A percentile compares a stretch with the other conserved stretches of the same genome.
These are phyloP conservation scores for Fusarium abutilonis DNA, from an alignment of 2,329 filamentous ascomycete species.

Conservation along the genomic window DNA sequence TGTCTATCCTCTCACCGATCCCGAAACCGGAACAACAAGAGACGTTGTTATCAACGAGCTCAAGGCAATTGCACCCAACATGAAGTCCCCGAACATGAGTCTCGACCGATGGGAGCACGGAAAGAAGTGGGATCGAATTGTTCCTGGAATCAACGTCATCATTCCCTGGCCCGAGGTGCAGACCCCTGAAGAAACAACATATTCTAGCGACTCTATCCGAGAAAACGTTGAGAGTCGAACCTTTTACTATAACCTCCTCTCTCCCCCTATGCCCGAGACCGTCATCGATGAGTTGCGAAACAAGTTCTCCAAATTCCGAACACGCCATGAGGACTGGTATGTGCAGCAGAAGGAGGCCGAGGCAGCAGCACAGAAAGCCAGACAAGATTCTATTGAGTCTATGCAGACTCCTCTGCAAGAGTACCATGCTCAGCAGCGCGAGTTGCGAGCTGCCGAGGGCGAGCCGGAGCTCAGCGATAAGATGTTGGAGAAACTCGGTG, in stretches of 20 bases:
- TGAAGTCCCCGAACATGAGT: slow-evolving; percentile 56
- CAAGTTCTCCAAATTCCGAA: slow-evolving; percentile 83
- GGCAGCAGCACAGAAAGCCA: slow-evolving; percentile 57
- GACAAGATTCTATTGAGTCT: slow-evolving; percentile 44
- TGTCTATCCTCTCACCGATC: slow-evolving; percentile 78
- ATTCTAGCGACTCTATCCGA: slow-evolving; percentile 76
- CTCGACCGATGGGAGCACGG: slow-evolving; percentile 54
- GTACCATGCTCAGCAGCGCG: slow-evolving; percentile 65
- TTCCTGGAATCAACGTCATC: slow-evolving; percentile 75
- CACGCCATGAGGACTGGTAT: slow-evolving; percentile 80
- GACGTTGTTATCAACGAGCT: slow-evolving; percentile 84
- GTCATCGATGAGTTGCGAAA: slow-evolving; percentile 88
- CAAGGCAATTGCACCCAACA: slow-evolving; percentile 61
- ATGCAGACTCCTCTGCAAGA: slow-evolving; percentile 69
- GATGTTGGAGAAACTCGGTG: slow-evolving; percentile 70
- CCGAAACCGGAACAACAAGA: slow-evolving; percentile 68
- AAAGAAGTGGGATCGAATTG: slow-evolving; percentile 63
- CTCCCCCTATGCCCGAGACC: slow-evolving; percentile 79
- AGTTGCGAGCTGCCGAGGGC: slow-evolving; percentile 61
- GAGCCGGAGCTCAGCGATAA: slow-evolving; percentile 66
- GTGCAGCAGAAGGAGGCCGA: slow-evolving; percentile 70
- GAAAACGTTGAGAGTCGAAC: slow-evolving; percentile 78
- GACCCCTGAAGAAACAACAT: slow-evolving; percentile 61
- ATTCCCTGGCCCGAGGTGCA: slow-evolving; percentile 79
- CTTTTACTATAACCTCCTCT: slow-evolving; percentile 80